These are phyloP conservation scores for Lipomyces kockii DNA, from an alignment of 805 yeast species.

Conservation along the genomic window DNA sequence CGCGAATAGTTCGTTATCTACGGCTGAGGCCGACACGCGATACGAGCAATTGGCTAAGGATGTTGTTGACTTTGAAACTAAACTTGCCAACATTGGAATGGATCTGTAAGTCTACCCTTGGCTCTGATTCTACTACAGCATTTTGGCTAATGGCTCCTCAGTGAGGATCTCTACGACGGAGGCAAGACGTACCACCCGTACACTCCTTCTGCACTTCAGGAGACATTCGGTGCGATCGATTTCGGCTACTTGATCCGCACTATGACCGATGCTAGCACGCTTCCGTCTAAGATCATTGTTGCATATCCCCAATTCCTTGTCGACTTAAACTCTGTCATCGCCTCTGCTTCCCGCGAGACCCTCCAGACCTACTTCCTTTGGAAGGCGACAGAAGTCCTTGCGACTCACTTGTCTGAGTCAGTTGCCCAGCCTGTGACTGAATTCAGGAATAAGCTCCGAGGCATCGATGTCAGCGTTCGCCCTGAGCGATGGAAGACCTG, in stretches of 20 bases:
- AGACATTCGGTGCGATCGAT: conserved; percentile 25
- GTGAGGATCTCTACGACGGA: conserved; percentile 35
- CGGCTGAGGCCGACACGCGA: conserved; percentile 23
- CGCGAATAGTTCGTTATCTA: conserved; percentile 17
- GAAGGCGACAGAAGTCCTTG: conserved; percentile 35
- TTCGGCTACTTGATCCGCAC: conserved; percentile 20
- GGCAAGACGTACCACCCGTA: conserved; percentile 33
- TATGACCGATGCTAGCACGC: conserved; percentile 22
- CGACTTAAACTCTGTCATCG: conserved; percentile 27
- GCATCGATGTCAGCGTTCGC: conserved; percentile 28
- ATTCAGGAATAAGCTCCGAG: conserved; percentile 33
- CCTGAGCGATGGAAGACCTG: conserved; percentile 37
- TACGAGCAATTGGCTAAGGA: conserved; percentile 29
- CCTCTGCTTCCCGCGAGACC: conserved; percentile 32
- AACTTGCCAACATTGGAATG: conserved; percentile 27
- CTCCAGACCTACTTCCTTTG: conserved; percentile 37
- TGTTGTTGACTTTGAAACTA: conserved; percentile 32
- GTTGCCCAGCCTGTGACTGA: conserved; percentile 28
- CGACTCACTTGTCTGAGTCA: conserved; percentile 30
- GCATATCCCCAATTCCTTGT: conserved; percentile 32
- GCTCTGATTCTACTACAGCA: not conserved
- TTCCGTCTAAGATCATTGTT: conserved; percentile 29
- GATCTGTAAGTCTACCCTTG: conserved; percentile 24
- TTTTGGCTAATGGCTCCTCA: not conserved
- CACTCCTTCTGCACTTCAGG: conserved; percentile 27